Conservation (phyloP, 164 flowering plant species). For the Tetrastigma voinierianum region DNA sequence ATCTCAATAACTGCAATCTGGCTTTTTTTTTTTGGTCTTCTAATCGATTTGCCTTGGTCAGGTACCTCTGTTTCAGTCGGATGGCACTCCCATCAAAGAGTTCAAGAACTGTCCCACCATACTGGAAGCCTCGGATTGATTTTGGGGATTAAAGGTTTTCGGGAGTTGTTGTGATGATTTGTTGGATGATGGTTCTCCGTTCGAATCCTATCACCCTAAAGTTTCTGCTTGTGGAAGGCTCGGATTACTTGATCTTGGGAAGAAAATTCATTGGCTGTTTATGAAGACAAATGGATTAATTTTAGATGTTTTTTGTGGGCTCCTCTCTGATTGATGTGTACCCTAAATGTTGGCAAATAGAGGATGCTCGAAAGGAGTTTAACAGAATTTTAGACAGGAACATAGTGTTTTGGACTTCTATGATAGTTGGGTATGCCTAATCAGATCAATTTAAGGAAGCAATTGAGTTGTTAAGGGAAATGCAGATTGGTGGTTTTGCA, state of each 20-base stretch:
- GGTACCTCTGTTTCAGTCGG: too few species aligned
- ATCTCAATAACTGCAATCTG: too few species aligned
- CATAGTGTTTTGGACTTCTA: constrained; percentile 32
- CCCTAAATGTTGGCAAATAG: background rate
- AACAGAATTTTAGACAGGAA: constrained; percentile 22
- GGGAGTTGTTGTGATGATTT: too few species aligned
- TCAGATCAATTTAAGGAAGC: constrained; percentile 24
- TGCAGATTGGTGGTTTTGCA: constrained; percentile 21
- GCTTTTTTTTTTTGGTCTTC: too few species aligned
- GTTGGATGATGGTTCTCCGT: constrained; percentile 3
- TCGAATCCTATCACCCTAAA: constrained; percentile 24
- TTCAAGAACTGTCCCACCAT: too few species aligned
- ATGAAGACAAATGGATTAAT: constrained; percentile 13
- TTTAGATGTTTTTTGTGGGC: constrained; percentile 22
- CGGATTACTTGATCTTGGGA: constrained; percentile 19
- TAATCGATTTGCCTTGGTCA: too few species aligned
- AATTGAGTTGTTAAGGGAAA: constrained; percentile 28
- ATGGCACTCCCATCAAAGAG: too few species aligned
- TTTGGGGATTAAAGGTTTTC: constrained; percentile 23
- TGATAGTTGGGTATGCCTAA: constrained; percentile 32
- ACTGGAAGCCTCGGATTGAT: too few species aligned
- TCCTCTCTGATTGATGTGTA: constrained; percentile 5
- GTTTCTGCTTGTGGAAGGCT: constrained; percentile 30
- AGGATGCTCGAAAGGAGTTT: constrained; percentile 22
- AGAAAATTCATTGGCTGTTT: constrained; percentile 25